These are phyloP conservation scores for Lithocarpus polystachyus DNA, from an alignment of 306 rosid species.

Conservation along the genomic window DNA sequence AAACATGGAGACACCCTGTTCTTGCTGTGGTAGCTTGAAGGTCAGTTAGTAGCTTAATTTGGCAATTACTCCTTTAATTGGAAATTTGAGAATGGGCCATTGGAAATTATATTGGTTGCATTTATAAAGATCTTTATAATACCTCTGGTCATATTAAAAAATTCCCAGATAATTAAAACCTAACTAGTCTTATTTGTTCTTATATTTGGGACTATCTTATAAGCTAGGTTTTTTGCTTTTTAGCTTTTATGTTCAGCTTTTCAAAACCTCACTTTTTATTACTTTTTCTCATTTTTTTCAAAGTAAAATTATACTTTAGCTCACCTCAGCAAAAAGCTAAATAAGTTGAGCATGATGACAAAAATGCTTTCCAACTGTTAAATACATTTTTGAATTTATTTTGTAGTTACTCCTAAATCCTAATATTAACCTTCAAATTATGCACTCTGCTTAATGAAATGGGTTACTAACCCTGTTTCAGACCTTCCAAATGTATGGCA, in stretches of 20 bases:
- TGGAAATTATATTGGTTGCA: background rate
- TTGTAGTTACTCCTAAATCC: background rate
- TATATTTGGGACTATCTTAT: too few relatives aligned
- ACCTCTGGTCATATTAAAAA: background rate
- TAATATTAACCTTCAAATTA: background rate
- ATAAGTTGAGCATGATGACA: background rate
- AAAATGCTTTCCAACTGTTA: background rate
- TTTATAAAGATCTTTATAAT: background rate
- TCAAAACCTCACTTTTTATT: too few relatives aligned
- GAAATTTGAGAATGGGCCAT: background rate
- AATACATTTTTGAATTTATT: background rate
- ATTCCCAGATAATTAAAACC: background rate
- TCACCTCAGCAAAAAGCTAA: too few relatives aligned
- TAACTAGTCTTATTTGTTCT: too few relatives aligned
- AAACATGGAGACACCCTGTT: constrained; percentile 87
- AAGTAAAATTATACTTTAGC: too few relatives aligned
- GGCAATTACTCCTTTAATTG: constrained; percentile 2
- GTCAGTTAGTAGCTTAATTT: constrained; percentile 26
- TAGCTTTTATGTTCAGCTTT: too few relatives aligned
- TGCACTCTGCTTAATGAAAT: background rate
- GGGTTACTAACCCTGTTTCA: background rate
- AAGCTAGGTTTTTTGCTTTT: too few relatives aligned
- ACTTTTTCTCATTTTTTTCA: too few relatives aligned
- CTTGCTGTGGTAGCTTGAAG: constrained; percentile 90
- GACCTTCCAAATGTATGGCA: background rate